phyloP scores from a whole-genome alignment of 768 basidiomycete species.

The Imleria badia region DNA sequence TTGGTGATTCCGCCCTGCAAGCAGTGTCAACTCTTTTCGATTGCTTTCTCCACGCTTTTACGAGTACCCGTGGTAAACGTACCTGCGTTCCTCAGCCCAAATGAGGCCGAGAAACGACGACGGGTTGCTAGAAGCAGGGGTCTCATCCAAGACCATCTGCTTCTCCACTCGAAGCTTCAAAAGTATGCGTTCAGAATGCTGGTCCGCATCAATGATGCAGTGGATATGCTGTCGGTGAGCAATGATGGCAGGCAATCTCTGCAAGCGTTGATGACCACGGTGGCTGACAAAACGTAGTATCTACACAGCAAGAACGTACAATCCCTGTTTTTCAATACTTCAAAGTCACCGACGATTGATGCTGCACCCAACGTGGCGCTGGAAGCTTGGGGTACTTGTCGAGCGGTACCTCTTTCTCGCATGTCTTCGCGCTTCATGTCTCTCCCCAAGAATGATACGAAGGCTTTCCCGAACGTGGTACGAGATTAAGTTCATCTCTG shows the following conservation, averaged over 20 bases:
- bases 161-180: constrained; percentile 26
- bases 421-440: constrained; percentile 18
- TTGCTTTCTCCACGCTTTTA: constrained; percentile 42
- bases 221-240: constrained; percentile 42
- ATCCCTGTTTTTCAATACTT: constrained; percentile 30
- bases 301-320: constrained; percentile 29
- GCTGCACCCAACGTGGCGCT: constrained; percentile 29
- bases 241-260: constrained; percentile 31
- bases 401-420: constrained; percentile 28
- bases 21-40: constrained; percentile 32
- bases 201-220: constrained; percentile 34
- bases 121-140: constrained; percentile 9
- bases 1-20: constrained; percentile 45
- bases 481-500: neutral
- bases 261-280: constrained; percentile 32
- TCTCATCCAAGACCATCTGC: constrained; percentile 33
- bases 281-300: constrained; percentile 38
- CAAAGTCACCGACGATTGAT: constrained; percentile 16
- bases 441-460: constrained; percentile 22
- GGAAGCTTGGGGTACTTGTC: constrained; percentile 47
- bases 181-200: constrained; percentile 45
- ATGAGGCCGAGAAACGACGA: neutral
- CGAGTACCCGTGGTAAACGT: constrained; percentile 37
- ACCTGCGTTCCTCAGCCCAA: constrained; percentile 6
- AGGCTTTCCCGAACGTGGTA: constrained; percentile 32